These are phyloP conservation scores for Sporothrix euskadiensis DNA, from an alignment of 2,329 filamentous ascomycete genomes.

Conservation along the genomic window DNA sequence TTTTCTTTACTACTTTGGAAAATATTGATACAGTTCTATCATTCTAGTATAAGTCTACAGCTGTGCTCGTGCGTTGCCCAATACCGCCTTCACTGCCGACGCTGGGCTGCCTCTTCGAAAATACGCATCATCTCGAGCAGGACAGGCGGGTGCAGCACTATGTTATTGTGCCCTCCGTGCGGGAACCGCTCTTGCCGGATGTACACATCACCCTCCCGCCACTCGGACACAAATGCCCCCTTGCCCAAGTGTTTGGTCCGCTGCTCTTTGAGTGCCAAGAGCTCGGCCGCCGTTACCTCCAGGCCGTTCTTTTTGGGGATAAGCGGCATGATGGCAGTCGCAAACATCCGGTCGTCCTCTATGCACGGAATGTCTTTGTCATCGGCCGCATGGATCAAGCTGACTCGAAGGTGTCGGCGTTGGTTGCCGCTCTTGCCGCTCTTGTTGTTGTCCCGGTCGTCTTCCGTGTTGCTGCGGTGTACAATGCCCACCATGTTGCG, in stretches of 20 bases:
- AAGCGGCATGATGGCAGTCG: constrained; percentile 52
- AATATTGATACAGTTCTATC: neutral
- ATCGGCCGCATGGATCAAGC: constrained; percentile 75
- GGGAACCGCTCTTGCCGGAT: constrained; percentile 57
- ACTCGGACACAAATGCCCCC: constrained; percentile 52
- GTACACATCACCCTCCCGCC: constrained; percentile 48
- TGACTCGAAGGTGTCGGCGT: constrained; percentile 56
- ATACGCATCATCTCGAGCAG: constrained; percentile 64
- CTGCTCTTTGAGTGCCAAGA: constrained; percentile 45
- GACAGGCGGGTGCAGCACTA: constrained; percentile 66
- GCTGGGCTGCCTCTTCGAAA: constrained; percentile 50
- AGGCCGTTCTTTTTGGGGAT: constrained; percentile 32
- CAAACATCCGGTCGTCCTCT: constrained; percentile 66
- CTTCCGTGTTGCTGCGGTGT: constrained; percentile 42
- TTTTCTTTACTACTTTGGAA: neutral
- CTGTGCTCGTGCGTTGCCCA: neutral
- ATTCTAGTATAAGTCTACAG: neutral
- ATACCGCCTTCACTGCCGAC: neutral
- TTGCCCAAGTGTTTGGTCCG: constrained; percentile 48
- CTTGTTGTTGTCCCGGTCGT: neutral
- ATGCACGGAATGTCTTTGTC: constrained; percentile 80
- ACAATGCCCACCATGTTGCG: constrained; percentile 55
- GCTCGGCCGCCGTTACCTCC: constrained; percentile 43
- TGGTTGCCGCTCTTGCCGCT: neutral
- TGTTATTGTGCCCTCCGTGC: constrained; percentile 66